Evolutionary conservation across 257 asterid genomes (phyloP).

Genomic region (Jasminum sambac): DNA sequence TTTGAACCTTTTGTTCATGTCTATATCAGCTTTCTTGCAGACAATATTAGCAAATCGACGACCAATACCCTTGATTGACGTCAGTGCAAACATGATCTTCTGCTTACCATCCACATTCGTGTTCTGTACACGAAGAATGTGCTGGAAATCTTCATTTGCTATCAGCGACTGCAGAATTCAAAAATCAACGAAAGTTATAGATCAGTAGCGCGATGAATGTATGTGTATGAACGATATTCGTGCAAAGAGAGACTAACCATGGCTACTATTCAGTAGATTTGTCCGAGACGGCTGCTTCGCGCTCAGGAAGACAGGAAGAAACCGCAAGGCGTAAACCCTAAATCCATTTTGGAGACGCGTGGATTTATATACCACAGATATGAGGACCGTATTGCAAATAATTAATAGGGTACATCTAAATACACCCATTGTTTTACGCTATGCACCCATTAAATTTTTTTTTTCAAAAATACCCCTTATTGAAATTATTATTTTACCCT

Average conservation of each 20-base stretch:
- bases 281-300: not conserved
- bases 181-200: not conserved
- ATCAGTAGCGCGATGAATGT: not conserved
- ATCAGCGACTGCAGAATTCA: constrained; percentile 32
- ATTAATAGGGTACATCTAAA: too few species aligned
- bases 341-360: not conserved
- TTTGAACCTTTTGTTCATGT: constrained; percentile 45
- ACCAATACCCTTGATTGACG: constrained; percentile 50
- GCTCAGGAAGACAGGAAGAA: not conserved
- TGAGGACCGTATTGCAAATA: not conserved
- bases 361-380: not conserved
- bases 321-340: not conserved
- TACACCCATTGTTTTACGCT: too few species aligned
- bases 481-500: too few species aligned
- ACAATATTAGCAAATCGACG: constrained; percentile 50
- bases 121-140: constrained; percentile 48
- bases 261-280: not conserved
- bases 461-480: too few species aligned
- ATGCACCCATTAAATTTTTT: too few species aligned
- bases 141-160: constrained; percentile 46
- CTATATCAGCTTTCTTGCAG: constrained; percentile 52
- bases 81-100: constrained; percentile 50
- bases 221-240: not conserved
- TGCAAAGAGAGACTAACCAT: not conserved
- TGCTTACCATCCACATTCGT: constrained; percentile 52